Percentiles rank a stretch among this genome's conserved stretches.
Evolutionary conservation across 306 rosid species (phyloP).

Genomic region (Casuarina glauca): DNA sequence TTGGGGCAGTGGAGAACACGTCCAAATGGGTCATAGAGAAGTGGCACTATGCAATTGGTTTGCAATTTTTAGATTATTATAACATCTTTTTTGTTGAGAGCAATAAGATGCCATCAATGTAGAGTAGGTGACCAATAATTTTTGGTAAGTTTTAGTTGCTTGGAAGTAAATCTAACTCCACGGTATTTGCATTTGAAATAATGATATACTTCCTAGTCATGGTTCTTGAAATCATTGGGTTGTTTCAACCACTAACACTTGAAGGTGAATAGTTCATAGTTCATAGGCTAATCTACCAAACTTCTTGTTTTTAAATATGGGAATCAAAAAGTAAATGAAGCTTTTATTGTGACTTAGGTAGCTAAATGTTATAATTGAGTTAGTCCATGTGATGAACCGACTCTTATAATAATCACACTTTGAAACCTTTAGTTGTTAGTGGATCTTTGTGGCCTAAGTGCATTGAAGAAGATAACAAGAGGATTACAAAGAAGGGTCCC

Average conservation of each 20-base stretch:
- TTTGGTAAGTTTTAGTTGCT: no score
- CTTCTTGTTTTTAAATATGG: slow-evolving; percentile 24
- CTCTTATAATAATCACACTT: slow-evolving; percentile 40
- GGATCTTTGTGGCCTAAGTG: slow-evolving; percentile 38
- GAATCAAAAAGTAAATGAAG: slow-evolving; percentile 4
- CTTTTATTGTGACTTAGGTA: slow-evolving; percentile 30
- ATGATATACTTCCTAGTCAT: background rate
- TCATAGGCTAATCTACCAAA: background rate
- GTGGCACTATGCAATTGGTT: background rate
- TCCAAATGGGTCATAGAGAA: background rate
- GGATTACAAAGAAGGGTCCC: slow-evolving; percentile 50
- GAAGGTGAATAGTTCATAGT: background rate
- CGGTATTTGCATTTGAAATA: no score
- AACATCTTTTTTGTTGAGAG: no score
- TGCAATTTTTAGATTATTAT: no score
- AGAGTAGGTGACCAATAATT: no score
- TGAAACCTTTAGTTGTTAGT: slow-evolving; percentile 43
- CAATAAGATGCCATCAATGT: no score
- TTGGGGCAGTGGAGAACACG: background rate
- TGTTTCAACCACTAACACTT: background rate
- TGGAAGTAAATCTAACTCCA: no score
- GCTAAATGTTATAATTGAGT: slow-evolving; percentile 32
- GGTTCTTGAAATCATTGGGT: background rate
- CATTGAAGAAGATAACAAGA: slow-evolving; percentile 32
- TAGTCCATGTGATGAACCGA: slow-evolving; percentile 40